These are phyloP conservation scores for Tuber brumale DNA, from an alignment of 495 filamentous ascomycete species.

Conservation along the genomic window DNA sequence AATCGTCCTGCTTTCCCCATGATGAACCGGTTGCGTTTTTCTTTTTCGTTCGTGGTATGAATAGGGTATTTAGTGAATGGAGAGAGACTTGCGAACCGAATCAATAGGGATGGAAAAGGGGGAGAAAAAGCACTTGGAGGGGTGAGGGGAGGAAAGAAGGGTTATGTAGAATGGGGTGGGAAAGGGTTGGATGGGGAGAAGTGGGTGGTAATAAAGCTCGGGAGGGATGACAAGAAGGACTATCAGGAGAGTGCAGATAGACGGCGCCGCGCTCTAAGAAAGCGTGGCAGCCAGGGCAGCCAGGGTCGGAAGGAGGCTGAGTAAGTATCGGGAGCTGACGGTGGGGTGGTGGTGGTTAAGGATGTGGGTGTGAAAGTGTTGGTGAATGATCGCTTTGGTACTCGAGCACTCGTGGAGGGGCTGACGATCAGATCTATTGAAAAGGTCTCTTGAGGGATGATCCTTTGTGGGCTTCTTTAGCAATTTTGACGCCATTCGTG, in stretches of 20 bases:
- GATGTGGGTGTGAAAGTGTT: neutral
- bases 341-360: neutral
- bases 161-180: constrained; percentile 13
- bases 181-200: neutral
- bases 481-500: neutral
- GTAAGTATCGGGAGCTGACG: constrained; percentile 8
- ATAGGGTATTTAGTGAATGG: constrained; percentile 5
- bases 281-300: constrained; percentile 15
- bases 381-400: neutral
- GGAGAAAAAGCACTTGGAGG: neutral
- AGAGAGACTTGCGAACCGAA: neutral
- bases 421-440: neutral
- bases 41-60: neutral
- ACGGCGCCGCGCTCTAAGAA: constrained; percentile 8
- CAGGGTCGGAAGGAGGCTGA: constrained; percentile 23
- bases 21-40: constrained; percentile 33
- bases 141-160: constrained; percentile 1
- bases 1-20: constrained; percentile 64
- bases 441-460: neutral
- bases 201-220: constrained; percentile 6
- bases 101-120: constrained; percentile 11
- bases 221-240: neutral
- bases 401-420: neutral
- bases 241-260: neutral
- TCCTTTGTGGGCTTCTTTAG: neutral